Evolutionary conservation across 306 rosid species (phyloP), one percentile per base, ranked within the genome.

Genomic region (Trifolium fragiferum): DNA sequence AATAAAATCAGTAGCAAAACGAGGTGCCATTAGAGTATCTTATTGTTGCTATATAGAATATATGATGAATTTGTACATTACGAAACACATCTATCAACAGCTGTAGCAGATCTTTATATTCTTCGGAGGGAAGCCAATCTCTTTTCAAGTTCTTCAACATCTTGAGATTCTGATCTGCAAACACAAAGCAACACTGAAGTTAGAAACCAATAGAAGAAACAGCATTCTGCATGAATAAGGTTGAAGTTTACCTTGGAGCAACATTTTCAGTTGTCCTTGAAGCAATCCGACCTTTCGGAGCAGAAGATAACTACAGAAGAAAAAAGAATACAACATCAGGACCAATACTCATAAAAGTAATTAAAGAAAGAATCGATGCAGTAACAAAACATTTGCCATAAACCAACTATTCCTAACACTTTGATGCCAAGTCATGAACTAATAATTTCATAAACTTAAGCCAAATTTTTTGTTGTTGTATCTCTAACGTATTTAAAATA

Each of bases 211-310:
- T 37, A 64, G 19, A 16, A 43, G 60, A 35, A 57, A 57, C 14
- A 27, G 25, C 23, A 66, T 66, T 57, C 10, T 35, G 14, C 10
- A 64, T n/a, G 38, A 51, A 69, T 25, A 50, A 70, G 70, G 12
- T 53, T 66, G 32, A 46, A 37, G 7, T 23, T 14, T 81, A 89
- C 97, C 97, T 81, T 23, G 85, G 66, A 80, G 83, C 84, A 57
- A 81, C 88, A 85, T 82, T 85, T 85, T 78, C 86, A 21, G 88
- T 70, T 73, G 73, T 89, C 47, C 91, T 91, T 54, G 97, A 76
- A 69, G 90, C 91, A 86, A 93, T 91, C 72, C 92, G 90, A 50
- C 98, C 98, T 84, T 93, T 93, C 23, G 98, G 98, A 59, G 98
- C 98, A 13, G 98, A 91, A 53, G 98, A 93, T 77, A 93, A 84